Percentiles rank a stretch among this genome's conserved stretches.
phyloP scores from a whole-genome alignment of 73 alveolate genomes.

The Strombidium stylifer region DNA sequence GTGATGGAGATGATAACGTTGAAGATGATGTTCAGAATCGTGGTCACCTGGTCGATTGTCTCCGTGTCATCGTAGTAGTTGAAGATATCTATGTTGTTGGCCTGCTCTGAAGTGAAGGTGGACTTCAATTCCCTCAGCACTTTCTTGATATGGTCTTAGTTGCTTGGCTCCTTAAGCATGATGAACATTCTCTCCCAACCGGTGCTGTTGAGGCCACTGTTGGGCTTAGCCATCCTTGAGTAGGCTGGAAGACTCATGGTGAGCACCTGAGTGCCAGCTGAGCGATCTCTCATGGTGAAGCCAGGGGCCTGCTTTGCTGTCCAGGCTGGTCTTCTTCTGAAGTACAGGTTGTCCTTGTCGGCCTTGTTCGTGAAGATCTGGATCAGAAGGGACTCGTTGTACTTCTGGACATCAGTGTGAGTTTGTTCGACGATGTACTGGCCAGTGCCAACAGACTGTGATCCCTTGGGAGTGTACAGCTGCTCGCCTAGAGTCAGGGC shows the following conservation, averaged over 20 bases:
- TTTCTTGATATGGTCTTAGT: constrained; percentile 13
- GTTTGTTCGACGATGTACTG: constrained; percentile 6
- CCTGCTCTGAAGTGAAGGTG: not conserved
- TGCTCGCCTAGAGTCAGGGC: constrained; percentile 51
- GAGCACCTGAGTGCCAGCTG: constrained; percentile 2
- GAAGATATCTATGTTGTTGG: not conserved
- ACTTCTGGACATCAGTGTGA: constrained; percentile 4
- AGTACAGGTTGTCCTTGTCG: no score
- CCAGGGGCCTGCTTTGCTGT: not conserved
- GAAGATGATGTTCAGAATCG: constrained; percentile 73
- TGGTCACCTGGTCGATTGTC: constrained; percentile 59
- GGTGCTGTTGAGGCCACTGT: not conserved
- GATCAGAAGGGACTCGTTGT: not conserved
- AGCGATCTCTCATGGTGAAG: not conserved
- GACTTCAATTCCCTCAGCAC: not conserved
- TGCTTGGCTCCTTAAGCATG: constrained; percentile 14
- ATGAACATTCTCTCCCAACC: constrained; percentile 19
- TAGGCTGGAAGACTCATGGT: constrained; percentile 7
- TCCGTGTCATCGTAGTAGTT: constrained; percentile 38
- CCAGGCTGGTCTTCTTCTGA: no score
- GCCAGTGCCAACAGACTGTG: constrained; percentile 39
- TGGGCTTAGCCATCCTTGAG: not conserved
- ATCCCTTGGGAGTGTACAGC: constrained; percentile 49
- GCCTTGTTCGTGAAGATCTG: not conserved
- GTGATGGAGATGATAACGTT: constrained; percentile 78